Conservation (phyloP, 2,329 filamentous ascomycete genomes). For the Hypoxylon sp. region DNA sequence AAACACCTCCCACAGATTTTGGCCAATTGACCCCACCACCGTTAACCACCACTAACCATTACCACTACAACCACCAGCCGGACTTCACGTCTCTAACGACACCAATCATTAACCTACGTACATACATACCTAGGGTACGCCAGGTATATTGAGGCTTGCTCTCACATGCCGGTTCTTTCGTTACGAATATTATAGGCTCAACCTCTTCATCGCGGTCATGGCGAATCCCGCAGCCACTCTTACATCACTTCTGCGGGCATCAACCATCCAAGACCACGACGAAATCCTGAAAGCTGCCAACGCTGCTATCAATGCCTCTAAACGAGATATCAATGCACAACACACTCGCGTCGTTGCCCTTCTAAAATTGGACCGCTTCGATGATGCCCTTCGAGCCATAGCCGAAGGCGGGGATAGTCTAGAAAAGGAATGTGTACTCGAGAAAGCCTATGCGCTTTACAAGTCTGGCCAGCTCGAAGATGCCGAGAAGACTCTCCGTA, state of each 20-base stretch:
- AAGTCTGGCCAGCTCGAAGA: slow-evolving; percentile 79
- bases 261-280: slow-evolving; percentile 78
- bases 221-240: slow-evolving; percentile 66
- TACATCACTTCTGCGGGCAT: slow-evolving; percentile 67
- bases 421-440: slow-evolving; percentile 73
- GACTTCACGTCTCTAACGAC: slow-evolving; percentile 11
- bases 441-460: slow-evolving; percentile 87
- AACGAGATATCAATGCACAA: slow-evolving; percentile 69
- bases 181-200: slow-evolving; percentile 9
- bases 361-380: slow-evolving; percentile 85
- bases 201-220: slow-evolving; percentile 44
- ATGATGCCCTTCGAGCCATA: slow-evolving; percentile 80
- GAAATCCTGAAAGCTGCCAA: slow-evolving; percentile 78
- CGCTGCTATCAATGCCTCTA: slow-evolving; percentile 73
- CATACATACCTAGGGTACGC: background rate
- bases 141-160: background rate
- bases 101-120: slow-evolving; percentile 1
- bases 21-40: too few species aligned
- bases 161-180: background rate
- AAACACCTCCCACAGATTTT: background rate
- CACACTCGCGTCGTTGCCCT: slow-evolving; percentile 81
- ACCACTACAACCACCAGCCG: background rate
- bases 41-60: too few species aligned
- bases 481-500: slow-evolving; percentile 65
- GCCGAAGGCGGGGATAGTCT: slow-evolving; percentile 74